Base-by-base conservation (phyloP, 2,329 filamentous ascomycete species). In the Curvularia sp. region DNA sequence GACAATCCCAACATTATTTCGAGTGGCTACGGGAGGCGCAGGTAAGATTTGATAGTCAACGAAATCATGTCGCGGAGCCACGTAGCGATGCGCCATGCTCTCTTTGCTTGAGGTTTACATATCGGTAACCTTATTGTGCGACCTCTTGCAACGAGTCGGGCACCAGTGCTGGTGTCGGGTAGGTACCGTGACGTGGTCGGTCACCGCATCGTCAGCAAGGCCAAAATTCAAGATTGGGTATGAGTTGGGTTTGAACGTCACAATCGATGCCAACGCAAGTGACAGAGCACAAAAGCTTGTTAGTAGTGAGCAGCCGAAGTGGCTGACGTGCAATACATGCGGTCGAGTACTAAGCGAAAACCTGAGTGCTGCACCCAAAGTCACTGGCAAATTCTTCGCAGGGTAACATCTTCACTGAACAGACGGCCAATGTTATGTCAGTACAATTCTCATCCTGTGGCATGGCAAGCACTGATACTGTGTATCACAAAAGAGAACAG, bases 401-500 rank as follows among this genome's bases (percentile, higher is more conserved):
- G 3, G 3, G 8, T 8, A 39, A 18, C n/a, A 3, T 39, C 23
- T 10, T 13, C 15, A 36, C 46, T 21, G 23, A 30, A 21, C 39
- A 15, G 27, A 21, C 13, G 1, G 8, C 28, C 8, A 23, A 41
- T 19, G 21, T 28, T 7, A 27, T 10, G n/a, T 42, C 21, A 49
- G n/a, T 39, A n/a, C 25, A 15, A 38, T 38, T 4, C 38, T 34
- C 46, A 34, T 32, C 13, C 36, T 15, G 23, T 23, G 23, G 10
- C 41, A 43, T 18, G 13, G 10, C 34, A 19, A 39, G 34, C 34
- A 49, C 19, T n/a, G 21, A 19, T 5, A 39, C 18, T 32, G 28
- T 27, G 45, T 54, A 53, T 56, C 57, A 59, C 57, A 19, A 13
- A n/a, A 7, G 18, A 28, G 30, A 49, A 38, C 10, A 34, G 15